Base-by-base conservation (phyloP, 2,329 filamentous ascomycete genomes). In the Exophiala bonariae region DNA sequence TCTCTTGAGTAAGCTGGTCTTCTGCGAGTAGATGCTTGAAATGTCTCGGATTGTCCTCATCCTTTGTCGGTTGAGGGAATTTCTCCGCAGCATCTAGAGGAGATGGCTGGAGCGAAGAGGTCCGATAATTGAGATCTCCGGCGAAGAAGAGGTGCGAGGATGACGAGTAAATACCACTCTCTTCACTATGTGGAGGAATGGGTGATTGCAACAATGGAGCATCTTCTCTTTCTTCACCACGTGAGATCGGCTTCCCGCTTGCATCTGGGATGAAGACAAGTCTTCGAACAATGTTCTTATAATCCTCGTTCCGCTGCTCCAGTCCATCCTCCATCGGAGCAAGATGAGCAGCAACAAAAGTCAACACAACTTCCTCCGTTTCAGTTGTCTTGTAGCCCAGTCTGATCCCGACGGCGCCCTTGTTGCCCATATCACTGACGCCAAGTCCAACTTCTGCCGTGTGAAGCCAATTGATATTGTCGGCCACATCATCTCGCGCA, bases 101-200 rank as follows among this genome's bases (percentile, higher is more conserved):
- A 0, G 75, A 71, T 1, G 91, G 90, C 0, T 78, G 72, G 1
- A 75, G 77, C 52, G 83, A 78, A 6, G 84, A 82, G 14, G 92
- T 95, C 57, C 93, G 86, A 69, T 99, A 99, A 74, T 99, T 99
- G 50, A 99, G 78, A 66, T 99, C 93, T 18, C 93, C 93, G 0
- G 85, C 86, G 37, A 97, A 76, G 65, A 97, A 95, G 1, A 96
- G 74, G 64, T 95, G 83, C 3, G 83, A 83, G 3, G 77, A 79
- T 1, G 88, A 82, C 40, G 80, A 81, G 72, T 91, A 96, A 46
- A 97, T 81, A 17, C 69, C 66, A 3, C 48, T 55, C n/a, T 59
- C 50, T 7, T 54, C 55, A 55, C 56, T 28, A 46, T 61, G 36
- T 50, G 59, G 11, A 58, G 77, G 48, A n/a, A 31, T 18, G 23